Conservation (phyloP, 2,329 filamentous ascomycete genomes). For the Arachnopeziza araneosa region DNA sequence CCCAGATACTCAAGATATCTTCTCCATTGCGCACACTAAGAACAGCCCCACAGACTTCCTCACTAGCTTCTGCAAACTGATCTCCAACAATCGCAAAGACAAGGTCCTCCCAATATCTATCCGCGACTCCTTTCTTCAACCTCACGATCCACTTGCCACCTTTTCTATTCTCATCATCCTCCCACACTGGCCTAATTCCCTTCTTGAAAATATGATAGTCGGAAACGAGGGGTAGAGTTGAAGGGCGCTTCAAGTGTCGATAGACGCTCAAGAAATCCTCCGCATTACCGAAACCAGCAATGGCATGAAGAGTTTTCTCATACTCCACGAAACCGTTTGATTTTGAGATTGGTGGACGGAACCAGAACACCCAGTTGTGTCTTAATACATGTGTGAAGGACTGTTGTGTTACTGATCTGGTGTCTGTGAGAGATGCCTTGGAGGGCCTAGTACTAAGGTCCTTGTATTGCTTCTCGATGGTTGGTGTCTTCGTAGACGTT, state of each 20-base stretch:
- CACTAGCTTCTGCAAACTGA: conserved; percentile 85
- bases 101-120: conserved; percentile 95
- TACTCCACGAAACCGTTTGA: conserved; percentile 84
- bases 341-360: conserved; percentile 91
- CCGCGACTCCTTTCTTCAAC: conserved; percentile 93
- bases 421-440: conserved; percentile 39
- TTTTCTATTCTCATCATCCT: conserved; percentile 93
- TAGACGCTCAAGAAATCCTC: conserved; percentile 93
- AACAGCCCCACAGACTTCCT: conserved; percentile 93
- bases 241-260: conserved; percentile 83
- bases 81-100: conserved; percentile 87
- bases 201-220: conserved; percentile 99
- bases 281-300: conserved; percentile 74
- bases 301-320: conserved; percentile 87
- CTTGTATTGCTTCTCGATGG: conserved; percentile 57
- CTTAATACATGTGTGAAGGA: conserved; percentile 59
- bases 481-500: conserved; percentile 45
- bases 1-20: conserved; percentile 98
- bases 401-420: conserved; percentile 37
- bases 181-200: conserved; percentile 94
- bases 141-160: conserved; percentile 97
- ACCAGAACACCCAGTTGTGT: conserved; percentile 95
- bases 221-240: conserved; percentile 79
- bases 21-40: conserved; percentile 92
- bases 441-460: conserved; percentile 34